Evolutionary conservation across 1,284 basidiomycete genomes (phyloP).

Genomic region (Testicularia cyperi): DNA sequence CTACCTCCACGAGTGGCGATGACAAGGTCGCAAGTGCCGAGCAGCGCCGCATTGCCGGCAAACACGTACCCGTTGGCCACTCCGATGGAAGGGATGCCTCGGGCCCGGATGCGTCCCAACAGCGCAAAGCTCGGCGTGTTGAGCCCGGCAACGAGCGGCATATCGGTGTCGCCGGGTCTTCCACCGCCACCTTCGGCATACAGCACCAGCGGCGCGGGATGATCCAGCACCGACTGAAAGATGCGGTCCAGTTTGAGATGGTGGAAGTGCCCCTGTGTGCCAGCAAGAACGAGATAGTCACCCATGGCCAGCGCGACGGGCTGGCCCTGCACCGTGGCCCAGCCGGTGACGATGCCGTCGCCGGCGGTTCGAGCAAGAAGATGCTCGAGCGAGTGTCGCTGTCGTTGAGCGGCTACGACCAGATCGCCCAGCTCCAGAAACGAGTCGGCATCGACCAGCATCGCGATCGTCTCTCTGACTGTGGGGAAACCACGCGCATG

Average conservation of each 20-base stretch:
- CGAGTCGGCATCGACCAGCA: constrained; percentile 29
- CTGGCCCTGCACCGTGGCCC: constrained; percentile 15
- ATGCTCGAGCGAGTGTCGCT: constrained; percentile 1
- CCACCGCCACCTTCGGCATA: constrained; percentile 49
- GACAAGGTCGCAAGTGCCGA: constrained; percentile 42
- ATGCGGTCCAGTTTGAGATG: constrained; percentile 43
- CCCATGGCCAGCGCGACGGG: constrained; percentile 21
- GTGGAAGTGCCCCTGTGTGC: constrained; percentile 43
- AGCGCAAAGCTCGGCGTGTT: constrained; percentile 39
- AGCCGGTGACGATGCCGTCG: constrained; percentile 44
- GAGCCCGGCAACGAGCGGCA: constrained; percentile 13
- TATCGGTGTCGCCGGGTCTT: constrained; percentile 38
- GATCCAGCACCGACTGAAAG: constrained; percentile 9
- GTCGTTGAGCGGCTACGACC: constrained; percentile 25
- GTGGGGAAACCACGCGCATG: constrained; percentile 35
- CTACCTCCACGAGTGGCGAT: constrained; percentile 25
- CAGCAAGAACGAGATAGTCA: constrained; percentile 43
- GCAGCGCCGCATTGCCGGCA: constrained; percentile 42
- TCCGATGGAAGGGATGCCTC: constrained; percentile 33
- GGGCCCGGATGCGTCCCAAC: constrained; percentile 25
- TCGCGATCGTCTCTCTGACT: constrained; percentile 31
- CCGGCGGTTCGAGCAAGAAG: constrained; percentile 24
- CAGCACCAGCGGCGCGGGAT: constrained; percentile 34
- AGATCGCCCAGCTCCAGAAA: constrained; percentile 42
- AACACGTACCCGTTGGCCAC: constrained; percentile 43